A percentile compares a stretch with the other conserved stretches of the same genome.
Evolutionary conservation across 1,284 basidiomycete species (phyloP).

Genomic region (Cutaneotrichosporon mucoides): DNA sequence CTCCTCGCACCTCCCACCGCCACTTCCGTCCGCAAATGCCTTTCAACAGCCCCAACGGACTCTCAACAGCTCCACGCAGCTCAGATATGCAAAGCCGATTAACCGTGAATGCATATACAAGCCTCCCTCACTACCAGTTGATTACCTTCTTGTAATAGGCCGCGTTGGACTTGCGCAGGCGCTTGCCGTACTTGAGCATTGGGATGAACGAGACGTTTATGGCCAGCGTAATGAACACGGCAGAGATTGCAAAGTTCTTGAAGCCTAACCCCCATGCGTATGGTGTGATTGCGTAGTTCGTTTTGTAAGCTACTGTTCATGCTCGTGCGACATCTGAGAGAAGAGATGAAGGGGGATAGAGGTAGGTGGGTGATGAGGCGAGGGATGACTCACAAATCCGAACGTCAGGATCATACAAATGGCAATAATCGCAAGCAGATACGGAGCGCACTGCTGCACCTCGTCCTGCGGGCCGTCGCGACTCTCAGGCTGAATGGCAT

Average conservation of each 20-base stretch:
- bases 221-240: constrained; percentile 3
- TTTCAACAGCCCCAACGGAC: too few relatives aligned
- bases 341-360: too few relatives aligned
- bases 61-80: too few relatives aligned
- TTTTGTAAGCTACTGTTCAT: neutral
- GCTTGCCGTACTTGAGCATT: constrained; percentile 15
- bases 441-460: constrained; percentile 14
- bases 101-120: too few relatives aligned
- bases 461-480: constrained; percentile 12
- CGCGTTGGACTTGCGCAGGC: constrained; percentile 5
- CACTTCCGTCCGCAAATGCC: too few relatives aligned
- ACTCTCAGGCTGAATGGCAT: constrained; percentile 6
- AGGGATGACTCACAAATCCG: neutral
- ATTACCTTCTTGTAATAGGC: constrained; percentile 13
- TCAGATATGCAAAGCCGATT: too few relatives aligned
- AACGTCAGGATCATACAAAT: constrained; percentile 19
- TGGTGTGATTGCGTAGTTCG: constrained; percentile 22
- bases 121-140: constrained; percentile 10
- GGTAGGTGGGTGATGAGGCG: too few relatives aligned
- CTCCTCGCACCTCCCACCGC: too few relatives aligned
- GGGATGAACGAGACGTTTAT: constrained; percentile 9
- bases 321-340: neutral
- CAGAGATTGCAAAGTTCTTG: constrained; percentile 20
- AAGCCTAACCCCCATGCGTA: constrained; percentile 20
- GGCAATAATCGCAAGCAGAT: constrained; percentile 17